Evolutionary conservation across 257 asterid species (phyloP).

Genomic region (Scutellaria baicalensis): DNA sequence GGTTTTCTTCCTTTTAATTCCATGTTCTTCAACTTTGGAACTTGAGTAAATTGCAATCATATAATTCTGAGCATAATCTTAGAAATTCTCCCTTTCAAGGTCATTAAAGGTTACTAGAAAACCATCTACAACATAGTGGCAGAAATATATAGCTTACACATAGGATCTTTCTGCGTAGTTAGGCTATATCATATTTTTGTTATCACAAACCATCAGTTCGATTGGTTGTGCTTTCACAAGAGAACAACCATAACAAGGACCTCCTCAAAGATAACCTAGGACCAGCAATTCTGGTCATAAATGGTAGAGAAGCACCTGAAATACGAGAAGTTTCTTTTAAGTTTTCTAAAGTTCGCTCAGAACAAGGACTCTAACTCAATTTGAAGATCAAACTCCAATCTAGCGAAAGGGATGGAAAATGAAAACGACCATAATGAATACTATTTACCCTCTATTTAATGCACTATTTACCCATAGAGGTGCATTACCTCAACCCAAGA

Average conservation of each 20-base stretch:
- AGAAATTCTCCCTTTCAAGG: neutral
- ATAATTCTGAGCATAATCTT: neutral
- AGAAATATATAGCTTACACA: neutral
- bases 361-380: neutral
- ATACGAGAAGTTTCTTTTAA: neutral
- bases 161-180: neutral
- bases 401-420: neutral
- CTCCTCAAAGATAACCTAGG: neutral
- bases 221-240: neutral
- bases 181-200: neutral
- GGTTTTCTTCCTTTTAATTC: neutral
- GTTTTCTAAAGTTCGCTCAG: neutral
- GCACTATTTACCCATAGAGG: too few relatives aligned
- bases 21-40: neutral
- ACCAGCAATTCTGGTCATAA: neutral
- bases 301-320: neutral
- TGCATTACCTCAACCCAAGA: neutral
- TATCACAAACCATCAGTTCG: neutral
- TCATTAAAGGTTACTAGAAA: neutral
- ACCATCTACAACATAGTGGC: neutral
- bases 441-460: too few relatives aligned
- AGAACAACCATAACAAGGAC: neutral
- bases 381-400: neutral
- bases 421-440: neutral
- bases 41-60: neutral